A percentile compares a stretch with the other conserved stretches of the same genome.
Conservation (phyloP, 2,329 filamentous ascomycete species). For the Fusarium sp. region DNA sequence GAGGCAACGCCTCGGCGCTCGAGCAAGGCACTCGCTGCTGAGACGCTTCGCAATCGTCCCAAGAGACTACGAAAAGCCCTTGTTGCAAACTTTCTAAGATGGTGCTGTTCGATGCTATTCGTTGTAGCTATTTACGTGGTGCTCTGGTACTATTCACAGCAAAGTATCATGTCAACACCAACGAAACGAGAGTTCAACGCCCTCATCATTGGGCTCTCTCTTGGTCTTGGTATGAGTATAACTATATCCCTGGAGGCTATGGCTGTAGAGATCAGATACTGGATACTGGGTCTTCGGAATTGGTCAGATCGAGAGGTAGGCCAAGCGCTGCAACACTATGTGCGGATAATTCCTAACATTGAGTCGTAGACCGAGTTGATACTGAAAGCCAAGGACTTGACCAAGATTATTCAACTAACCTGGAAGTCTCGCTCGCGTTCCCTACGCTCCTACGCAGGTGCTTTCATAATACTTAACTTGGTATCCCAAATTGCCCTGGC, state of each 20-base stretch:
- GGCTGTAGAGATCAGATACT: conserved; percentile 61
- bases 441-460: conserved; percentile 33
- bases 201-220: conserved; percentile 59
- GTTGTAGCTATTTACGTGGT: conserved; percentile 38
- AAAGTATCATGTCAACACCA: conserved; percentile 33
- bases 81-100: conserved; percentile 30
- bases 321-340: neutral
- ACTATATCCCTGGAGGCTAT: conserved; percentile 59
- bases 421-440: conserved; percentile 32
- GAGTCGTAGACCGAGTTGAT: conserved; percentile 36
- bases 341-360: neutral
- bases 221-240: conserved; percentile 53
- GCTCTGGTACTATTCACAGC: conserved; percentile 32
- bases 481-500: conserved; percentile 59
- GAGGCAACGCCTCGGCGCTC: neutral
- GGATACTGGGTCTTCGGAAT: conserved; percentile 56
- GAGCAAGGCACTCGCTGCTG: neutral
- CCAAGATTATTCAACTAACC: conserved; percentile 36
- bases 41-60: conserved; percentile 22
- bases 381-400: conserved; percentile 40
- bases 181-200: conserved; percentile 60
- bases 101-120: conserved; percentile 35
- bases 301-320: conserved; percentile 57
- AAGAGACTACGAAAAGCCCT: conserved; percentile 29
- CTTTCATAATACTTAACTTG: conserved; percentile 39